Evolutionary conservation across 495 filamentous ascomycete genomes (phyloP), one percentile per base, ranked within the genome.

Genomic region (Aspergillus heteromorphus): DNA sequence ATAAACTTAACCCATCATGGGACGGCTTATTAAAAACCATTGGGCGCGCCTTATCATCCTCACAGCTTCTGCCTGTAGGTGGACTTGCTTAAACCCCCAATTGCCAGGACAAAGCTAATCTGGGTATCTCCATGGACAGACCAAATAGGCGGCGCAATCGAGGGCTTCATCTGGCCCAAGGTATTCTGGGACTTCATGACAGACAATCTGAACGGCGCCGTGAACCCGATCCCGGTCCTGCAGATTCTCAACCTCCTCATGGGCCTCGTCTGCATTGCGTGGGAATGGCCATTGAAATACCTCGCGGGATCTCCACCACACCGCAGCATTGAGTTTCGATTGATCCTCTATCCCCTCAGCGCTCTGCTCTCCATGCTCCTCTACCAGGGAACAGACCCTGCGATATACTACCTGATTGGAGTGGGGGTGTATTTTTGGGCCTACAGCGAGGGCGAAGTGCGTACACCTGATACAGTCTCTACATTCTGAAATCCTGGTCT

Each of bases 151-250:
- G 89, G 91, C 55, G 83, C 86, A 1, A 70, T 99, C 49, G 79
- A 91, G 73, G 87, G 83, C 62, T 96, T 90, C 82, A 95, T 97
- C 81, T 99, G 92, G 92, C 95, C 95, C 51, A 99, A 99, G 75
- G 83, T 97, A 59, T 95, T 99, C 75, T 99, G 89, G 88, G 95
- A 99, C 74, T 95, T 95, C 70, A 74, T 89, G 60, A 95, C 95
- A 54, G 91, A 92, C 61, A 91, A 88, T 65, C 84, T 99, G 58
- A 87, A 97, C 65, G 79, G 74, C 41, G 87, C 87, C 49, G 91
- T 97, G 49, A 87, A 85, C 54, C 93, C 92, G 2, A 65, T 92
- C 27, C 95, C 95, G n/a, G 74, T 89, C 50, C 82, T 99, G 5
- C 95, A 99, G 70, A 90, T 87, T 64, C 77, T 97, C 72, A 99